Evolutionary conservation across 441 rosid species (phyloP).

Genomic region (Gossypium schwendimanii): DNA sequence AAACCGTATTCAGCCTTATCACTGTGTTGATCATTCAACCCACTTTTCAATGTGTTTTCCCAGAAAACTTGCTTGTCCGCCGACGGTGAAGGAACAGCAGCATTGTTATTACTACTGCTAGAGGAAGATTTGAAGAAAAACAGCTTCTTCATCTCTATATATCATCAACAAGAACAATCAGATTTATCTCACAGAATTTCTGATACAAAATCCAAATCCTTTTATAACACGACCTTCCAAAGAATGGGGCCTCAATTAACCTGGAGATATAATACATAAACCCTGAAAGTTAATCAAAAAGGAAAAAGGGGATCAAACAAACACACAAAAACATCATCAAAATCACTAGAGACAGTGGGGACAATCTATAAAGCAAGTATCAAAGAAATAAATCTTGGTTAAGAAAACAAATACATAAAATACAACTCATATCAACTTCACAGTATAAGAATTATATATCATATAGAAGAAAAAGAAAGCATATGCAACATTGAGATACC

Average conservation of each 20-base stretch:
- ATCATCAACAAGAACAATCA: constrained; percentile 21
- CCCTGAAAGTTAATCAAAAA: constrained; percentile 13
- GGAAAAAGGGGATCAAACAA: constrained; percentile 3
- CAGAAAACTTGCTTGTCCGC: constrained; percentile 42
- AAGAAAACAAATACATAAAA: constrained; percentile 12
- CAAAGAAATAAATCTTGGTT: constrained; percentile 1
- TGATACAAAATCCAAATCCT: constrained; percentile 9
- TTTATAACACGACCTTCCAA: constrained; percentile 10
- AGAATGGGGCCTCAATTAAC: constrained; percentile 24
- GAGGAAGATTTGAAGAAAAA: constrained; percentile 69
- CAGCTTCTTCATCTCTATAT: constrained; percentile 66
- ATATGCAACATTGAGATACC: constrained; percentile 8
- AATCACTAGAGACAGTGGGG: constrained; percentile 9
- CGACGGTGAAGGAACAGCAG: constrained; percentile 24
- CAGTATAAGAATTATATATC: background rate
- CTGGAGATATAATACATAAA: constrained; percentile 27
- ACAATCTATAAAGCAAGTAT: background rate
- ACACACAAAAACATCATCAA: constrained; percentile 18
- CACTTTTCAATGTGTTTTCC: constrained; percentile 34
- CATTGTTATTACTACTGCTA: constrained; percentile 31
- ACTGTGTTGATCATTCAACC: constrained; percentile 26
- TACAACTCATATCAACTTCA: constrained; percentile 20
- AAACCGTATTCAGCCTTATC: constrained; percentile 22
- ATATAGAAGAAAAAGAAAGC: background rate
- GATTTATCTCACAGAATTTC: constrained; percentile 18